Evolutionary conservation across 2,329 filamentous ascomycete genomes (phyloP), one percentile per base, ranked within the genome.

Genomic region (Diaporthe helianthi): DNA sequence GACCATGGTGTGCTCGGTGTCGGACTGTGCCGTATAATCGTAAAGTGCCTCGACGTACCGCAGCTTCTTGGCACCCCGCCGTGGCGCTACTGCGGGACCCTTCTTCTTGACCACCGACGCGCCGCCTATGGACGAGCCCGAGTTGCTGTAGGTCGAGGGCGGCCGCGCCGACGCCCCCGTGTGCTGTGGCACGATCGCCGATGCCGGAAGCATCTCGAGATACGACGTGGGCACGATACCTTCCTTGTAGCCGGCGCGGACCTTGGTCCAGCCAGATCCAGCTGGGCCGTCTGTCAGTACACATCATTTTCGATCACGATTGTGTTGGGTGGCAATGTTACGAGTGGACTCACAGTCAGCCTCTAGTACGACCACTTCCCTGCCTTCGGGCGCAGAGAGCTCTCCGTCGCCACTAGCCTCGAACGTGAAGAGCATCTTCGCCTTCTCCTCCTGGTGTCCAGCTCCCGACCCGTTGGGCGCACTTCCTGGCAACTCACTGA

Each of bases 11-110:
- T 95, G 94, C 81, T 99, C 96, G 9, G 89, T 87, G 7, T 97
- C 93, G 73, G 90, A 94, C 75, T 93, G 90, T 22, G 95, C 93
- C 64, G 90, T 85, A 79, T 99, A 99, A 63, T 96, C 93, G 79
- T 98, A 99, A 75, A 98, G 74, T 1, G 96, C 96, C 78, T 97
- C 92, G 1, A 97, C 95, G 75, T 98, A 97, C 77, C 92, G 93
- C 44, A 98, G 85, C 79, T 97, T 97, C 87, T 97, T 98, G 4
- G 94, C 94, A 17, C 94, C 94, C 12, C 94, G 89, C 74, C 91
- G 91, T 4, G 96, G 96, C 17, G 96, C 96, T 5, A 99, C 96
- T 0, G 91, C 94, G 0, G 94, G 94, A 0, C 94, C 94, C 78
- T 97, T 94, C 80, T 97, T 97, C 83, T 94, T 97, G 47, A 78